phyloP scores from a whole-genome alignment of 225 moss, liverwort and hornwort genomes.

The Marchantia polymorpha region DNA sequence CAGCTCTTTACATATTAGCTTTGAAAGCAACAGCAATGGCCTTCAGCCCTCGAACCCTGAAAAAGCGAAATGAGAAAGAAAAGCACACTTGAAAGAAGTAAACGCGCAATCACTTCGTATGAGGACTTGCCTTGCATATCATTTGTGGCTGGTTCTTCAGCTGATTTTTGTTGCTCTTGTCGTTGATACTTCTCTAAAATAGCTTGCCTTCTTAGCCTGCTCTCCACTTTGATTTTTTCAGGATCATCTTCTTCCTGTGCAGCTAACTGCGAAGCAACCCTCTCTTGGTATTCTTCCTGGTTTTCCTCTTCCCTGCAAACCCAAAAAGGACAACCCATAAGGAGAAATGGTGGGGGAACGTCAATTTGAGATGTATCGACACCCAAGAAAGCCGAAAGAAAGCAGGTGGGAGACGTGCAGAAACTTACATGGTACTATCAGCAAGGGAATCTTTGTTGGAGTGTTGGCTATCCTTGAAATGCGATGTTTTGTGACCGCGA shows the following conservation, averaged over 20 bases:
- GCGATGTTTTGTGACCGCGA: constrained; percentile 44
- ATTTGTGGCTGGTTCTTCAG: constrained; percentile 31
- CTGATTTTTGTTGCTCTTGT: constrained; percentile 44
- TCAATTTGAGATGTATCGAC: not conserved
- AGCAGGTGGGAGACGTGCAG: too few species aligned
- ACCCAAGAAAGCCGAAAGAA: not conserved
- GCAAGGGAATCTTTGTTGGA: constrained; percentile 43
- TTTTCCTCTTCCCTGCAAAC: constrained; percentile 76
- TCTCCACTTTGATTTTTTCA: constrained; percentile 84
- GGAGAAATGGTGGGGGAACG: not conserved
- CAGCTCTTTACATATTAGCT: not conserved
- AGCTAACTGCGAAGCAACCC: constrained; percentile 87
- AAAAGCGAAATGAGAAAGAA: not conserved
- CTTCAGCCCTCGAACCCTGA: not conserved
- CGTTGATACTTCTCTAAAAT: constrained; percentile 89
- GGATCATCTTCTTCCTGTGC: constrained; percentile 97
- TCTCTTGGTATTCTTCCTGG: constrained; percentile 94
- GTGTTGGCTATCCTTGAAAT: constrained; percentile 46
- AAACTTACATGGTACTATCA: constrained; percentile 58
- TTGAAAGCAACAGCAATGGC: not conserved
- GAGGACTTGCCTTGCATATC: constrained; percentile 35
- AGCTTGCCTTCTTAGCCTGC: constrained; percentile 90
- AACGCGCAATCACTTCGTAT: not conserved
- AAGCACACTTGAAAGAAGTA: not conserved
- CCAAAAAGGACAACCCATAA: not conserved